Evolutionary conservation across 1,139 yeast genomes (phyloP).

Genomic region (Groenewaldozyma auringiensis): DNA sequence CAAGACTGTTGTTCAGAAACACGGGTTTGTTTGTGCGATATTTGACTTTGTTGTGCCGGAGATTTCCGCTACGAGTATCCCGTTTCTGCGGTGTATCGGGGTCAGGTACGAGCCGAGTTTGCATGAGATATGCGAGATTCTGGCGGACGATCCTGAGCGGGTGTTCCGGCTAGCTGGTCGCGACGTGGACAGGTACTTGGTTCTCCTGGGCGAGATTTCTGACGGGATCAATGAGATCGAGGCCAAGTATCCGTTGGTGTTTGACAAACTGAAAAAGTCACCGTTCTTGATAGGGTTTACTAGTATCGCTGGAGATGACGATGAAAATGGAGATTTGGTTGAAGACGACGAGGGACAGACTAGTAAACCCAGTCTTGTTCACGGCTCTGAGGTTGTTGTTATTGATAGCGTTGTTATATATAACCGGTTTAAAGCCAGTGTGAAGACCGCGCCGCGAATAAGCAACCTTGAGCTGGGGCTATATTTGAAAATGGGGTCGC

Average conservation of each 20-base stretch:
- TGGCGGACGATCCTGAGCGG: slow-evolving; percentile 26
- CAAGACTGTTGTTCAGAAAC: slow-evolving; percentile 7
- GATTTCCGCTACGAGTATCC: slow-evolving; percentile 22
- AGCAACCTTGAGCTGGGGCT: slow-evolving; percentile 25
- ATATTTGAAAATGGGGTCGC: slow-evolving; percentile 27
- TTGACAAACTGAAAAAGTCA: slow-evolving; percentile 23
- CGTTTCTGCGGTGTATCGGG: slow-evolving; percentile 31
- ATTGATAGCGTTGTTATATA: slow-evolving; percentile 35
- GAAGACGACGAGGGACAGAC: slow-evolving; percentile 17
- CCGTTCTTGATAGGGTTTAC: slow-evolving; percentile 29
- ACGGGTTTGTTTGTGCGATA: slow-evolving; percentile 20
- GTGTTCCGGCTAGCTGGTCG: background rate
- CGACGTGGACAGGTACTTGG: background rate
- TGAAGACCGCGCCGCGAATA: slow-evolving; percentile 34
- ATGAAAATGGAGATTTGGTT: background rate
- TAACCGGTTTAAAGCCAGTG: slow-evolving; percentile 29
- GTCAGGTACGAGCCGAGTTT: slow-evolving; percentile 31
- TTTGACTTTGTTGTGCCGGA: slow-evolving; percentile 26
- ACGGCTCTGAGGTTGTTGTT: slow-evolving; percentile 29
- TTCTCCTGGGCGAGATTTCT: slow-evolving; percentile 1
- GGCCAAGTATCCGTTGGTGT: slow-evolving; percentile 19
- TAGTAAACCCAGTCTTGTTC: slow-evolving; percentile 18
- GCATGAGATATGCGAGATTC: slow-evolving; percentile 27
- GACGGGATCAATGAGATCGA: slow-evolving; percentile 11
- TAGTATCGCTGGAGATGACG: slow-evolving; percentile 6